Conservation (phyloP, 2,329 filamentous ascomycete species). For the Bipolaris cookei region DNA sequence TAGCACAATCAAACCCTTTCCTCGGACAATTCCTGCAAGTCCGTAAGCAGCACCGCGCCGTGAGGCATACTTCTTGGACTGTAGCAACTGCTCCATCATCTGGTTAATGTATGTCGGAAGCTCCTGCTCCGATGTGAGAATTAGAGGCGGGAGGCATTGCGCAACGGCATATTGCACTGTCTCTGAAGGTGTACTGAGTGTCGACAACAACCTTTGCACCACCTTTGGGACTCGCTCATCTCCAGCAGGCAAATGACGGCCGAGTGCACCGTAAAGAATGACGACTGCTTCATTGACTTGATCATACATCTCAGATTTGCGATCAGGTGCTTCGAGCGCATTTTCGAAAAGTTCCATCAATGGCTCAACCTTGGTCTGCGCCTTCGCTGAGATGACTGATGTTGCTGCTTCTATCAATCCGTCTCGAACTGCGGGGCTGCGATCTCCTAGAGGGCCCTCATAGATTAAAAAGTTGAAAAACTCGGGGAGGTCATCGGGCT, state of each 20-base stretch:
- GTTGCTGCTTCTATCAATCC: slow-evolving; percentile 94
- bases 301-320: slow-evolving; percentile 80
- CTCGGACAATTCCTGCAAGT: slow-evolving; percentile 85
- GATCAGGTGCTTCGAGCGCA: slow-evolving; percentile 84
- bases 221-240: slow-evolving; percentile 88
- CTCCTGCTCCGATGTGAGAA: slow-evolving; percentile 79
- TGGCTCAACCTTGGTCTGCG: slow-evolving; percentile 80
- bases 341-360: slow-evolving; percentile 92
- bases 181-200: slow-evolving; percentile 92
- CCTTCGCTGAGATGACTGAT: slow-evolving; percentile 78
- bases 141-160: slow-evolving; percentile 89
- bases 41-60: slow-evolving; percentile 95
- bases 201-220: slow-evolving; percentile 82
- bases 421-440: slow-evolving; percentile 74
- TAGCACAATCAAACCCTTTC: slow-evolving; percentile 81
- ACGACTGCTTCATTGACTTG: slow-evolving; percentile 96
- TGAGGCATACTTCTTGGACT: slow-evolving; percentile 88
- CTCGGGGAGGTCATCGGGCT: slow-evolving; percentile 70
- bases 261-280: slow-evolving; percentile 93
- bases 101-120: slow-evolving; percentile 80
- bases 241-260: slow-evolving; percentile 82
- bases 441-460: slow-evolving; percentile 84
- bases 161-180: slow-evolving; percentile 96
- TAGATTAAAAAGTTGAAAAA: slow-evolving; percentile 88
- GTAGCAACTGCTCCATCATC: slow-evolving; percentile 80